Evolutionary conservation across 2,329 filamentous ascomycete genomes (phyloP).

Genomic region (Cladosporium oxysporum): DNA sequence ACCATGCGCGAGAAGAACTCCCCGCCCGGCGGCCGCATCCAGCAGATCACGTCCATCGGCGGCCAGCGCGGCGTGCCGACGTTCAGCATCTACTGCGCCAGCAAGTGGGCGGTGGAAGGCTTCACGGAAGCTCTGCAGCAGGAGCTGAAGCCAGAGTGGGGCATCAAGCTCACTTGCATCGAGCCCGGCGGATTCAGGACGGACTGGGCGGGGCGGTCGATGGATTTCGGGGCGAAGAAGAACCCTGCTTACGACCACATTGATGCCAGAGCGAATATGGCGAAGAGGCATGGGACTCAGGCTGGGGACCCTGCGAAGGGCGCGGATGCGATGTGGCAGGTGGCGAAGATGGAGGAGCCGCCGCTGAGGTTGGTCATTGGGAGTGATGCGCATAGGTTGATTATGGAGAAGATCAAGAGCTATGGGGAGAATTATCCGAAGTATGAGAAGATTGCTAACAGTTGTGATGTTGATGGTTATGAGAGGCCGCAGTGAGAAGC

Average conservation of each 20-base stretch:
- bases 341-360: slow-evolving; percentile 55
- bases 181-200: slow-evolving; percentile 52
- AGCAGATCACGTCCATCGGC: slow-evolving; percentile 59
- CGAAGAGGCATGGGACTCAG: slow-evolving; percentile 45
- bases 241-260: slow-evolving; percentile 53
- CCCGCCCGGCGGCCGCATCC: slow-evolving; percentile 53
- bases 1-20: slow-evolving; percentile 48
- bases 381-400: slow-evolving; percentile 52
- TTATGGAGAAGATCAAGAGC: slow-evolving; percentile 54
- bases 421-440: slow-evolving; percentile 52
- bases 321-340: slow-evolving; percentile 53
- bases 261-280: slow-evolving; percentile 45
- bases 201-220: slow-evolving; percentile 49
- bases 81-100: slow-evolving; percentile 44
- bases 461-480: slow-evolving; percentile 50
- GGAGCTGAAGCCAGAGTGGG: slow-evolving; percentile 51
- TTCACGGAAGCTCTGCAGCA: slow-evolving; percentile 46
- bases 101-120: slow-evolving; percentile 52
- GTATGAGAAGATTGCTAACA: slow-evolving; percentile 53
- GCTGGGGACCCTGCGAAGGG: slow-evolving; percentile 55
- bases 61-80: slow-evolving; percentile 46
- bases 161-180: slow-evolving; percentile 48
- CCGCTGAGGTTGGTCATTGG: slow-evolving; percentile 57
- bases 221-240: slow-evolving; percentile 49
- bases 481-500: slow-evolving; percentile 10